These are phyloP conservation scores for Aspergillus brasiliensis DNA, from an alignment of 2,329 filamentous ascomycete genomes.

Conservation along the genomic window DNA sequence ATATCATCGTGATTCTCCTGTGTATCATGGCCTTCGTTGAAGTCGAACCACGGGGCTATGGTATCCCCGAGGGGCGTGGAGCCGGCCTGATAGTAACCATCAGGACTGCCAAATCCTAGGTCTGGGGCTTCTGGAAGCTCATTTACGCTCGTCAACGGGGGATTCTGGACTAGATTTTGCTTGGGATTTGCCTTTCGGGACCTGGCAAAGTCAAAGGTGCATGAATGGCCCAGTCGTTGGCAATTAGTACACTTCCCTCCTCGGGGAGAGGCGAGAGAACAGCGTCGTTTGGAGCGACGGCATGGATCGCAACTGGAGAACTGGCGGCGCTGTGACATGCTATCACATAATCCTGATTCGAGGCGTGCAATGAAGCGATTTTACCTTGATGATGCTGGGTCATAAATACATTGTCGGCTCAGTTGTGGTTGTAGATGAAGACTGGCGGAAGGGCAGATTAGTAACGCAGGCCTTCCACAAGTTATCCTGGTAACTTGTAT, in stretches of 20 bases:
- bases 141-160: neutral
- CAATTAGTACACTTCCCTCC: conserved; percentile 19
- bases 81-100: neutral
- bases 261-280: conserved; percentile 14
- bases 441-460: too few relatives aligned
- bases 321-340: conserved; percentile 20
- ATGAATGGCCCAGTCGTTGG: conserved; percentile 20
- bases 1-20: neutral
- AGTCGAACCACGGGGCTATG: neutral
- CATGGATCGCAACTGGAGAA: conserved; percentile 30
- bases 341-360: too few relatives aligned
- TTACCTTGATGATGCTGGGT: too few relatives aligned
- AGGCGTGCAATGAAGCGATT: too few relatives aligned
- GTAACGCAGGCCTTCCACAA: too few relatives aligned
- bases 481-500: too few relatives aligned
- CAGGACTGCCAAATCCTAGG: neutral
- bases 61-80: neutral
- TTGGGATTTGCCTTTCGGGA: neutral
- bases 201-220: conserved; percentile 26
- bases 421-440: too few relatives aligned
- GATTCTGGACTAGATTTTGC: neutral
- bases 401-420: too few relatives aligned
- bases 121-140: neutral
- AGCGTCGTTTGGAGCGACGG: conserved; percentile 29
- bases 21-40: neutral